Evolutionary conservation across 2,329 filamentous ascomycete species (phyloP), one percentile per base, ranked within the genome.

Genomic region (Amauroascus niger): DNA sequence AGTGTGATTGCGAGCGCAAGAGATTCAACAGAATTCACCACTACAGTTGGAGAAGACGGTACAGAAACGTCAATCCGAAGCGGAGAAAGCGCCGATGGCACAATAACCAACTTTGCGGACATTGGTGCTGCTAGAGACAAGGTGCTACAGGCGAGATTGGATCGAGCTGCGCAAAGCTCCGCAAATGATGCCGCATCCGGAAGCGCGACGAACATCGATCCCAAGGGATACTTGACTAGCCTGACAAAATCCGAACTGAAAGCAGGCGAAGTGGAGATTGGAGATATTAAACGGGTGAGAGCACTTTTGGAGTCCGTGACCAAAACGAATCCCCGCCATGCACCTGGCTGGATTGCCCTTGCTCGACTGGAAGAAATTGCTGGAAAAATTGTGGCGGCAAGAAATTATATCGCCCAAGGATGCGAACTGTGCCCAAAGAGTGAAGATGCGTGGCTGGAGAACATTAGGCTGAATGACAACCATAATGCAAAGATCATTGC

Each of bases 21-120:
- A 62, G 87, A 88, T 61, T 79, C 86, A 1, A 79, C 81, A 3
- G 87, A 96, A 65, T 80, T 97, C 59, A 86, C 89, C 46, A 93
- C 89, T 1, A 94, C 88, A 0, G 83, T 98, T n/a, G 79, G 83
- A 43, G 88, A 94, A 35, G 90, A 95, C 57, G 86, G 82, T 1
- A 69, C 73, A 1, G 70, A 76, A n/a, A 71, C 74, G 9, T 74
- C 76, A 46, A 71, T 69, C 26, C 61, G 64, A 18, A 68, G 64
- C 33, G 64, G 61, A 28, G 79, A 83, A 55, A 72, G 69, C 48
- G 67, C 71, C 2, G 89, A 95, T 64, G 90, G 91, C 1, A 95
- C 89, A 1, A 93, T 95, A 81, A 98, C 91, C 9, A 96, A 98
- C 67, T 98, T 98, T 67, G 91, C 91, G 43, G 87, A 95, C 69